Conservation (phyloP, 208 protist genomes). For the Crithidia thermophila region DNA sequence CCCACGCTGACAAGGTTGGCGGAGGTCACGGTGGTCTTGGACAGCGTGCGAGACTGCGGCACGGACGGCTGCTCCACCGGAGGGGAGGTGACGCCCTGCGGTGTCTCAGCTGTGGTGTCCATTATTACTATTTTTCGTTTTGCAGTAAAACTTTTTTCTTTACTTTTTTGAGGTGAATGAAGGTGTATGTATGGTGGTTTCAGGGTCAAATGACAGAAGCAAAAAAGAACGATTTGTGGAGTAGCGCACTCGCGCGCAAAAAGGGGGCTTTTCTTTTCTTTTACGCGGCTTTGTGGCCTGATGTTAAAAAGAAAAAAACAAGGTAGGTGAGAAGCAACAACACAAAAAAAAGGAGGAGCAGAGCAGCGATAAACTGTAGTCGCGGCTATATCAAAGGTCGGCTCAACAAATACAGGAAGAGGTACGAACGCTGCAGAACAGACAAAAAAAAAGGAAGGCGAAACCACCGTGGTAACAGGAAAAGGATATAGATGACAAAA, state of each 20-base stretch:
- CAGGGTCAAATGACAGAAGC: too few relatives aligned
- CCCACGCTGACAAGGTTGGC: conserved; percentile 15
- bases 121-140: not conserved
- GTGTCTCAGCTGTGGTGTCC: not conserved
- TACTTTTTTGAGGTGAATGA: not conserved
- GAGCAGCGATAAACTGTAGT: not conserved
- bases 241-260: too few relatives aligned
- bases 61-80: conserved; percentile 1
- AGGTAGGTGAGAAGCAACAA: not conserved
- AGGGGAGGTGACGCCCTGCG: conserved; percentile 12
- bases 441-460: too few relatives aligned
- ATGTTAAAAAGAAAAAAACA: conserved; percentile 9
- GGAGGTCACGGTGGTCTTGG: conserved; percentile 27
- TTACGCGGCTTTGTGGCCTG: too few relatives aligned
- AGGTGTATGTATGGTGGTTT: too few relatives aligned
- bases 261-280: too few relatives aligned
- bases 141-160: not conserved
- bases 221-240: not conserved
- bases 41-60: conserved; percentile 3
- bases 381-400: too few relatives aligned
- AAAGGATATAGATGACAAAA: too few relatives aligned
- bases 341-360: not conserved
- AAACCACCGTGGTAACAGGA: too few relatives aligned
- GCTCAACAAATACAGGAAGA: not conserved
- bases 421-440: not conserved